Conservation (phyloP, 148 eudicot species). For the Drosera capensis region DNA sequence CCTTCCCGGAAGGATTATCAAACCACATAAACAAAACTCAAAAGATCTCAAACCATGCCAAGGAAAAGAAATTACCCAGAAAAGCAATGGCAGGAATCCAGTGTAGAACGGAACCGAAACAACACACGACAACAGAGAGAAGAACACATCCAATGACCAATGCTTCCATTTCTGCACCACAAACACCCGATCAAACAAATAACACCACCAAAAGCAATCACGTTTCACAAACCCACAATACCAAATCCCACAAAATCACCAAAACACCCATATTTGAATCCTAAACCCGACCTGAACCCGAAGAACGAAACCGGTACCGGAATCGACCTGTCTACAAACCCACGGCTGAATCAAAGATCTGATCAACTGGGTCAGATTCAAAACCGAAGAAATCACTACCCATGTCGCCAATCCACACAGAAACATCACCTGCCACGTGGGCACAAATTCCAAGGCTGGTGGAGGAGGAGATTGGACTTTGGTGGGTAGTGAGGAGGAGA, state of each 20-base stretch:
- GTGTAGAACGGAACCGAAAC: constrained; percentile 99
- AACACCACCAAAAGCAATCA: constrained; percentile 1
- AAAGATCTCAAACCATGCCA: not conserved
- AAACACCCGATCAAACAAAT: not conserved
- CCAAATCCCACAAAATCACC: constrained; percentile 1
- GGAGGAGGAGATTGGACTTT: no score
- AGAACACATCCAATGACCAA: constrained; percentile 52
- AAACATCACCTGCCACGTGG: constrained; percentile 49
- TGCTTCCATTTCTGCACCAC: constrained; percentile 63
- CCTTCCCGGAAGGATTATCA: not conserved
- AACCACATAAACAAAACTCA: not conserved
- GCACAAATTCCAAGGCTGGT: no score
- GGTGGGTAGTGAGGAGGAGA: no score
- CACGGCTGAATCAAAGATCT: constrained; percentile 66
- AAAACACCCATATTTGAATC: not conserved
- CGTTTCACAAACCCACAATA: constrained; percentile 1
- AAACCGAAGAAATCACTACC: constrained; percentile 46
- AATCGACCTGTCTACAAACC: constrained; percentile 35
- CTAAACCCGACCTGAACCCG: constrained; percentile 78
- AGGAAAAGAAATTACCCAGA: constrained; percentile 49
- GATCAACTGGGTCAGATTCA: constrained; percentile 50
- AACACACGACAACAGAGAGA: constrained; percentile 66
- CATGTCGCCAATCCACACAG: constrained; percentile 43
- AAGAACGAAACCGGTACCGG: constrained; percentile 50
- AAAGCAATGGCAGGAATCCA: constrained; percentile 85